Percentiles rank a stretch among this genome's conserved stretches.
phyloP scores from a whole-genome alignment of 495 filamentous ascomycete species.

The Oleoguttula mirabilis region DNA sequence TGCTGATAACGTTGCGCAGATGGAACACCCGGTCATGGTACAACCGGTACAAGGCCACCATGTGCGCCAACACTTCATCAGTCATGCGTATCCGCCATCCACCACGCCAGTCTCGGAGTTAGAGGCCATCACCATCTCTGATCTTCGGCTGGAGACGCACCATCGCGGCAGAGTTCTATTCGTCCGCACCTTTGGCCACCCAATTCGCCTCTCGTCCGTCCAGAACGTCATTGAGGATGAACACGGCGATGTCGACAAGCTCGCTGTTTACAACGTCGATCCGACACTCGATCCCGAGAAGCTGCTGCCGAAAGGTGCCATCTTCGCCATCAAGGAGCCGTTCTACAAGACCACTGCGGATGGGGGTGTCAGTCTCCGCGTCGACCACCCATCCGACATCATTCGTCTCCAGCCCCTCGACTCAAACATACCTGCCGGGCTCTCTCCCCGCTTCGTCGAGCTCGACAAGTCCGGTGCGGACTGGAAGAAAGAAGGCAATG shows the following conservation, averaged over 20 bases:
- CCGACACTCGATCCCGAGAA: neutral
- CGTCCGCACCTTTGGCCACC: neutral
- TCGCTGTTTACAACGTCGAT: neutral
- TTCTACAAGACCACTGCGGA: slow-evolving; percentile 16
- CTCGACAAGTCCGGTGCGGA: slow-evolving; percentile 19
- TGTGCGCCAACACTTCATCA: too few relatives aligned
- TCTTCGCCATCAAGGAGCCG: slow-evolving; percentile 20
- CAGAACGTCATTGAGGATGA: neutral
- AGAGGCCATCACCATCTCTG: neutral
- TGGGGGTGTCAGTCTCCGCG: slow-evolving; percentile 9
- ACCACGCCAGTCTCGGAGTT: neutral
- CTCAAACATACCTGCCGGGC: neutral
- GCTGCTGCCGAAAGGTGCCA: slow-evolving; percentile 7
- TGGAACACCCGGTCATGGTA: too few relatives aligned
- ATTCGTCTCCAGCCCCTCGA: neutral
- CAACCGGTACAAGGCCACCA: too few relatives aligned
- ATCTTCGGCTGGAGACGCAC: neutral
- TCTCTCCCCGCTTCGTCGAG: neutral
- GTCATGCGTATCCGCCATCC: neutral
- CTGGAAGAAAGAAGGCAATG: slow-evolving; percentile 31
- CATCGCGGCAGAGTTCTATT: neutral
- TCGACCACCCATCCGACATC: slow-evolving; percentile 22
- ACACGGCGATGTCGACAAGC: neutral
- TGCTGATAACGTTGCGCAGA: too few relatives aligned
- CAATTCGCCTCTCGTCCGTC: neutral